Evolutionary conservation across 2,329 filamentous ascomycete species (phyloP), one percentile per base, ranked within the genome.

Genomic region (Colletotrichum abscissum): DNA sequence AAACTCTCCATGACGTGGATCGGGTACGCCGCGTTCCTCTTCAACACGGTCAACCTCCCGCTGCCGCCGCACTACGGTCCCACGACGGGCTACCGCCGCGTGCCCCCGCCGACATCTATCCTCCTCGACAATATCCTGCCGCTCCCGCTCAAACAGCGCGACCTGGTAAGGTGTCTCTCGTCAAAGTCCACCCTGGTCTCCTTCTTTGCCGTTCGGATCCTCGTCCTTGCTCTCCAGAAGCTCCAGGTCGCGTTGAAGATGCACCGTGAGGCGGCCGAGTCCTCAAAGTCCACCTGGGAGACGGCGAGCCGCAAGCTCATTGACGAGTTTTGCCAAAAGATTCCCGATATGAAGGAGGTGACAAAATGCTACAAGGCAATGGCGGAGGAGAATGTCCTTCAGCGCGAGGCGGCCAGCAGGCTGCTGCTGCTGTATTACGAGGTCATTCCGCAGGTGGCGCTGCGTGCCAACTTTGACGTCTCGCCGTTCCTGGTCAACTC

Each of bases 1-100:
- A 98, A 98, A 79, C 88, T 97, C 5, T 97, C 95, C 3, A 92
- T 95, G 57, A 97, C 95, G 0, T 99, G 97, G 97, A 94, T 98
- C 76, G 95, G 96, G 55, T 98, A 97, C 80, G 95, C 95, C 0
- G 92, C 95, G 0, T 94, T 98, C 75, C 84, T 99, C 5, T 97
- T 97, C 82, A 93, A 93, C 74, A 91, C 92, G 1, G 91, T 98
- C 58, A 89, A 92, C 70, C 85, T 97, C 46, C 91, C 92, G 1
- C 86, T 98, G 2, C 95, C 95, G 2, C 80, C 85, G 30, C 89
- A 89, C 73, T 94, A 96, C 79, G 95, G 95, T 14, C 90, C 92
- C 76, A 86, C 86, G 54, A 87, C 89, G 14, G 87, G 86, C 55
- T 92, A 91, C 75, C 90, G 91, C 28, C 82, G 86, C 22, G 85